A percentile compares a stretch with the other conserved stretches of the same genome.
These are phyloP conservation scores for Calophaca sinica DNA, from an alignment of 306 rosid species.

Conservation along the genomic window DNA sequence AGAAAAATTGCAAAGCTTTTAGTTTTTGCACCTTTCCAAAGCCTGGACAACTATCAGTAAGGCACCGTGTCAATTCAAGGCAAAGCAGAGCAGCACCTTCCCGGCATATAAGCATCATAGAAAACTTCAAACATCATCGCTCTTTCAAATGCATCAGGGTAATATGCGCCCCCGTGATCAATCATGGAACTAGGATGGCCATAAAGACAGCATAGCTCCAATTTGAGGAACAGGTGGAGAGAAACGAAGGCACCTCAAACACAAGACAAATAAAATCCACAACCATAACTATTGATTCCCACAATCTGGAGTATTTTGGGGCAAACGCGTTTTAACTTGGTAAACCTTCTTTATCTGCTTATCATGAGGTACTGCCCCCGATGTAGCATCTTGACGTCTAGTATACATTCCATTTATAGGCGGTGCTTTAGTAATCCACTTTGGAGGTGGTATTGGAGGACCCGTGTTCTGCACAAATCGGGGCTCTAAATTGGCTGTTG, in stretches of 20 bases:
- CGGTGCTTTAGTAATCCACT: slow-evolving; percentile 66
- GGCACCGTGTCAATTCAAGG: slow-evolving; percentile 24
- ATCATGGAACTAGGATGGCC: slow-evolving; percentile 27
- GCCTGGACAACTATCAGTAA: slow-evolving; percentile 16
- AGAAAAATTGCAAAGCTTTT: neutral
- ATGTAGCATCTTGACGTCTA: slow-evolving; percentile 61
- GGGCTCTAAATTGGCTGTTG: slow-evolving; percentile 49
- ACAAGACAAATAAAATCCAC: slow-evolving; percentile 39
- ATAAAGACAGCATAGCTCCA: slow-evolving; percentile 33
- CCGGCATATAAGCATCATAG: neutral
- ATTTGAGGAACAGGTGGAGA: slow-evolving; percentile 24
- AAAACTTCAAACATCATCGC: slow-evolving; percentile 3
- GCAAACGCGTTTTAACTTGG: slow-evolving; percentile 60
- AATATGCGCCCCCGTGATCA: neutral
- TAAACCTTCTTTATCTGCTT: slow-evolving; percentile 66
- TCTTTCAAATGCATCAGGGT: neutral
- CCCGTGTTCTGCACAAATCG: slow-evolving; percentile 50
- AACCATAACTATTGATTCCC: slow-evolving; percentile 50
- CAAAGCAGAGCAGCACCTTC: neutral
- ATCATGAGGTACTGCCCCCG: slow-evolving; percentile 50
- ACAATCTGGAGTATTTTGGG: slow-evolving; percentile 52
- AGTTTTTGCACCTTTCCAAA: slow-evolving; percentile 3
- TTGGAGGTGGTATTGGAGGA: slow-evolving; percentile 70
- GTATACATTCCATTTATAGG: slow-evolving; percentile 48
- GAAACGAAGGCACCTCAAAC: slow-evolving; percentile 36